Conservation (phyloP, 768 basidiomycete genomes). For the Lactarius indigo region DNA sequence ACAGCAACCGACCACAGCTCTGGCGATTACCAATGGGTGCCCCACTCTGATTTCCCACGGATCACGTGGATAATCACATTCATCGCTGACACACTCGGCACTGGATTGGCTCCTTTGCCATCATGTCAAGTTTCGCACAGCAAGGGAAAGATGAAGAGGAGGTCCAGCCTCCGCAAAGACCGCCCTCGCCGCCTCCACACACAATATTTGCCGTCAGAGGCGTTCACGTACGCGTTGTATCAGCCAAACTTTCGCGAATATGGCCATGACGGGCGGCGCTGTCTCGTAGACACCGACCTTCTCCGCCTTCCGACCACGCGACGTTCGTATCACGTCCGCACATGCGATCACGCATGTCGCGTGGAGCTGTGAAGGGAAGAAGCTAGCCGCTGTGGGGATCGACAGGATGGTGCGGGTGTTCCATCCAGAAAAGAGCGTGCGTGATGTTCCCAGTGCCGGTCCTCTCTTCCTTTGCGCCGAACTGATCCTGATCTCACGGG, state of each 20-base stretch:
- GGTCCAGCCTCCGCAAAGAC: slow-evolving; percentile 12
- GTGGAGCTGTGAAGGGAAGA: slow-evolving; percentile 83
- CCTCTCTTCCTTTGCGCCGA: background rate
- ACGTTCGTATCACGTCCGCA: slow-evolving; percentile 60
- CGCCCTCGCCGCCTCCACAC: slow-evolving; percentile 20
- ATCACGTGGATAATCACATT: background rate
- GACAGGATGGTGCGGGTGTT: slow-evolving; percentile 78
- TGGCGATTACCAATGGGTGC: background rate
- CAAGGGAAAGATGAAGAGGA: slow-evolving; percentile 17
- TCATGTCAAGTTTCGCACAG: slow-evolving; percentile 14
- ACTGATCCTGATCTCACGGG: background rate
- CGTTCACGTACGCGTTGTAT: slow-evolving; percentile 58
- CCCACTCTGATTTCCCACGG: background rate
- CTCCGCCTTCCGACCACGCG: slow-evolving; percentile 75
- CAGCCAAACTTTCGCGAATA: slow-evolving; percentile 11
- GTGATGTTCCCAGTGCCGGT: slow-evolving; percentile 28
- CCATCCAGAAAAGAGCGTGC: slow-evolving; percentile 73
- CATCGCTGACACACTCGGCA: too few relatives aligned
- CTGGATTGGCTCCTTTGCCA: background rate
- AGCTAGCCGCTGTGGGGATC: slow-evolving; percentile 75
- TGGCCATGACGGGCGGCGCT: slow-evolving; percentile 1
- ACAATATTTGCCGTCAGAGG: slow-evolving; percentile 47
- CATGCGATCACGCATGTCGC: slow-evolving; percentile 73
- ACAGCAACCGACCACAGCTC: background rate
- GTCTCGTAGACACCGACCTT: slow-evolving; percentile 63